phyloP scores from a whole-genome alignment of 495 filamentous ascomycete species.

The Hypoxylon lienhwacheense region DNA sequence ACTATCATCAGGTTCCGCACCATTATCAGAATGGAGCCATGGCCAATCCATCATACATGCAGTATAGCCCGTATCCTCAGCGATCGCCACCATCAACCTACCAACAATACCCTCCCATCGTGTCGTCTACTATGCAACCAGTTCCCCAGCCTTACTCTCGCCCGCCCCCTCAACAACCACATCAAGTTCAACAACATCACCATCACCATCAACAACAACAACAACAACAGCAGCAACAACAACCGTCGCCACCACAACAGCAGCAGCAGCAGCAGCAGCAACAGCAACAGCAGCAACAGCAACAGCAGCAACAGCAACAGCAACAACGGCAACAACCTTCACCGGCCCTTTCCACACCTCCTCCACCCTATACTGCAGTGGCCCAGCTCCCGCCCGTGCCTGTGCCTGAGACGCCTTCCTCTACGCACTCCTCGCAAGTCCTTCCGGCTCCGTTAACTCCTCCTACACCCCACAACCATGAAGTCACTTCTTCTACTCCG shows the following conservation, averaged over 20 bases:
- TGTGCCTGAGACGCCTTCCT: slow-evolving; percentile 44
- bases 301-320: too few relatives aligned
- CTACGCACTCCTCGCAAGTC: slow-evolving; percentile 50
- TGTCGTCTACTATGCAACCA: slow-evolving; percentile 39
- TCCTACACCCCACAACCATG: slow-evolving; percentile 31
- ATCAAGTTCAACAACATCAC: too few relatives aligned
- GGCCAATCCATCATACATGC: slow-evolving; percentile 41
- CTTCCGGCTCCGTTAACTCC: slow-evolving; percentile 46
- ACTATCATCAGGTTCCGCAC: slow-evolving; percentile 44
- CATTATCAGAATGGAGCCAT: slow-evolving; percentile 48
- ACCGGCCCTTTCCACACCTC: slow-evolving; percentile 46
- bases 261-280: too few relatives aligned
- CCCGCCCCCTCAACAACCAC: slow-evolving; percentile 39
- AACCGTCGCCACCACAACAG: too few relatives aligned
- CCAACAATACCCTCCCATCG: slow-evolving; percentile 48
- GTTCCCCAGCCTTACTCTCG: slow-evolving; percentile 40
- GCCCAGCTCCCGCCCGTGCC: slow-evolving; percentile 41
- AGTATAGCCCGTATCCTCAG: slow-evolving; percentile 43
- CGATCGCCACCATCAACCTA: slow-evolving; percentile 46
- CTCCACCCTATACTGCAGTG: slow-evolving; percentile 44
- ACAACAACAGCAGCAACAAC: too few relatives aligned
- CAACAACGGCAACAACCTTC: slow-evolving; percentile 37
- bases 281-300: too few relatives aligned
- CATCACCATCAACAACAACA: too few relatives aligned
- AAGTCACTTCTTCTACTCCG: slow-evolving; percentile 11